Evolutionary conservation across 306 rosid species (phyloP).

Genomic region (Castanea crenata): DNA sequence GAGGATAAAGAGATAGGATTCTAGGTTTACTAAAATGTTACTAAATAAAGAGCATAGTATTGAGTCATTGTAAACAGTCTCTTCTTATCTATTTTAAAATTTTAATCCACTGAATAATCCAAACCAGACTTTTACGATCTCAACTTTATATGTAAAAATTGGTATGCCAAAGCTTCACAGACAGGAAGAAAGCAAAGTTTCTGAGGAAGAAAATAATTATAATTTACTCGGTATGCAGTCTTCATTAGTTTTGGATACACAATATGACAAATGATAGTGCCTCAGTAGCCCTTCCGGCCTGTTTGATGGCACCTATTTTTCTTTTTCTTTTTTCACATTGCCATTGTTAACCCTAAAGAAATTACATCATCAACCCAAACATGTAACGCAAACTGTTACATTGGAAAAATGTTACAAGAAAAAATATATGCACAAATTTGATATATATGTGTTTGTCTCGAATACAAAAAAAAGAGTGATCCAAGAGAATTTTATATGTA

Average conservation of each 20-base stretch:
- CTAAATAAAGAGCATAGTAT: too few species aligned
- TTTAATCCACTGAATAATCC: background rate
- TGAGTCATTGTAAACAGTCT: too few species aligned
- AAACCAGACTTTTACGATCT: background rate
- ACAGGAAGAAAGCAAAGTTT: background rate
- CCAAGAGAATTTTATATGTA: conserved; percentile 20
- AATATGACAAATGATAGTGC: conserved; percentile 40
- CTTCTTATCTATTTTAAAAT: too few species aligned
- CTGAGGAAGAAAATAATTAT: conserved; percentile 19
- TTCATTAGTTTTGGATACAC: conserved; percentile 44
- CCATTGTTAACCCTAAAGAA: conserved; percentile 36
- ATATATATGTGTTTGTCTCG: conserved; percentile 20
- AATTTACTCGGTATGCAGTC: conserved; percentile 28
- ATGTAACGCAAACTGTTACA: conserved; percentile 25
- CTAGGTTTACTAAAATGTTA: too few species aligned
- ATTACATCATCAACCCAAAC: conserved; percentile 35
- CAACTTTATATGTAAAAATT: background rate
- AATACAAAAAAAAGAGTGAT: conserved; percentile 33
- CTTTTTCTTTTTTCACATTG: conserved; percentile 18
- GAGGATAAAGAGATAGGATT: too few species aligned
- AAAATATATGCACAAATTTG: conserved; percentile 63
- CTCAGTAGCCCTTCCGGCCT: conserved; percentile 28
- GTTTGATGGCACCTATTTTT: background rate
- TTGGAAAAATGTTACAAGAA: conserved; percentile 27
- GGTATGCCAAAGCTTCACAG: background rate